Percentiles rank a stretch among this genome's conserved stretches.
These are phyloP conservation scores for Thuidium tamariscinum DNA, from an alignment of 225 moss, liverwort and hornwort genomes.

Conservation along the genomic window DNA sequence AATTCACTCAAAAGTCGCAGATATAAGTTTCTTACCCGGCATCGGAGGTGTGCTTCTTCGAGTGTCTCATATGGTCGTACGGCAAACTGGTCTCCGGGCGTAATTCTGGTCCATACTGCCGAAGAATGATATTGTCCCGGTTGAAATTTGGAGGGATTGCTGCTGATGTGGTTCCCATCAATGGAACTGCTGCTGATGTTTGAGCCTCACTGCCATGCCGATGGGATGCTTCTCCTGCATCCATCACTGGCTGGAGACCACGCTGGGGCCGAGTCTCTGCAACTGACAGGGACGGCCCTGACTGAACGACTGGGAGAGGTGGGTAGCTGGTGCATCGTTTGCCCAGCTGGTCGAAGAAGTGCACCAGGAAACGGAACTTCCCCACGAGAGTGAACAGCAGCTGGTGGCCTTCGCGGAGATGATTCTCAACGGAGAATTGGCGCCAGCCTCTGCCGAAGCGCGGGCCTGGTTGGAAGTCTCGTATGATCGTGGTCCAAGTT, in stretches of 20 bases:
- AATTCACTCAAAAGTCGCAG: too few species aligned
- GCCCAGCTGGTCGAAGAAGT: constrained; percentile 4
- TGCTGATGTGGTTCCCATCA: too few species aligned
- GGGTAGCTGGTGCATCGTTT: neutral
- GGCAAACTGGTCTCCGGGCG: neutral
- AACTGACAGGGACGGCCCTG: neutral
- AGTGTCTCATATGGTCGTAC: neutral
- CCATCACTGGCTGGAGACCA: too few species aligned
- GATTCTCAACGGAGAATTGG: neutral
- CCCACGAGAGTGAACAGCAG: constrained; percentile 5
- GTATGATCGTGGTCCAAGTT: neutral
- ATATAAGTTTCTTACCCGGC: too few species aligned
- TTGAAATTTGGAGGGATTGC: too few species aligned
- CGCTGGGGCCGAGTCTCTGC: too few species aligned
- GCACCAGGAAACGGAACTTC: neutral
- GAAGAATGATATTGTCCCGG: too few species aligned
- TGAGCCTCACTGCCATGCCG: neutral
- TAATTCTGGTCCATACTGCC: neutral
- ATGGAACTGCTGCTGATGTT: neutral
- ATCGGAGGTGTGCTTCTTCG: too few species aligned
- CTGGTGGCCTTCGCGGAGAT: neutral
- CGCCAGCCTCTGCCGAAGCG: constrained; percentile 20
- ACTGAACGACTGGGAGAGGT: neutral
- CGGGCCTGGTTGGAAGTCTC: neutral
- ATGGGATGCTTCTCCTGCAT: neutral